Percentiles rank a stretch among this genome's conserved stretches.
phyloP scores from a whole-genome alignment of 1,284 basidiomycete species.

The Cutaneotrichosporon dermatis region DNA sequence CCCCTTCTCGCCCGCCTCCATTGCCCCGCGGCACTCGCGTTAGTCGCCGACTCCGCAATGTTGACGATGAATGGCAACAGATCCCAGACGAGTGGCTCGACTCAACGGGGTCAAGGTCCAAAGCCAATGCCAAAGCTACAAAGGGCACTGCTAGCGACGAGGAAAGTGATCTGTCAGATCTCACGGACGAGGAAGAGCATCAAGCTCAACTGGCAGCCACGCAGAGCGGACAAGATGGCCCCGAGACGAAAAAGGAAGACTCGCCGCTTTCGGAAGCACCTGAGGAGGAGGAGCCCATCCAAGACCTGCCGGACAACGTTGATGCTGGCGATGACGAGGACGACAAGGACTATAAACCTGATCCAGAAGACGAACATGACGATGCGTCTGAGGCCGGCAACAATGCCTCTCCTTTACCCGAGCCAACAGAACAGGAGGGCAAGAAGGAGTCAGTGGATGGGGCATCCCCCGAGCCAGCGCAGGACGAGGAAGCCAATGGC shows the following conservation, averaged over 20 bases:
- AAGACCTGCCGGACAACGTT: not conserved
- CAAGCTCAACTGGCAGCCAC: conserved; percentile 18
- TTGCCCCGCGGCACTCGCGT: conserved; percentile 33
- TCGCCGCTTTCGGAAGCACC: conserved; percentile 15
- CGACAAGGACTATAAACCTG: not conserved
- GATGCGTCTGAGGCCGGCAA: conserved; percentile 3
- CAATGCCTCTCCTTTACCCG: not conserved
- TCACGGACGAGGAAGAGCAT: conserved; percentile 44
- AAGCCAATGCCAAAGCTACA: too few relatives aligned
- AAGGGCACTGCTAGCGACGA: conserved; percentile 16
- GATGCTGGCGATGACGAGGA: not conserved
- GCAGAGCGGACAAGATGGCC: not conserved
- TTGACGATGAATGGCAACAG: conserved; percentile 48
- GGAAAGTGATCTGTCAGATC: conserved; percentile 45
- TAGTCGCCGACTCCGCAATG: conserved; percentile 29
- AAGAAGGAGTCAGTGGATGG: conserved; percentile 13
- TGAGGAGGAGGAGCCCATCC: not conserved
- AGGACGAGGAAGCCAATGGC: conserved; percentile 11
- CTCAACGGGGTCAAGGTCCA: conserved; percentile 5
- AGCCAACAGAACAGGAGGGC: not conserved
- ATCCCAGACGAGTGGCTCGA: conserved; percentile 47
- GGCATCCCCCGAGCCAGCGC: conserved; percentile 7
- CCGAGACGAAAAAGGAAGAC: conserved; percentile 1
- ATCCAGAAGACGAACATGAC: not conserved
- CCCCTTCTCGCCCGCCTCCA: conserved; percentile 20